Percentiles rank a stretch among this genome's conserved stretches.
Evolutionary conservation across 306 rosid species (phyloP).

Genomic region (Benincasa hispida): DNA sequence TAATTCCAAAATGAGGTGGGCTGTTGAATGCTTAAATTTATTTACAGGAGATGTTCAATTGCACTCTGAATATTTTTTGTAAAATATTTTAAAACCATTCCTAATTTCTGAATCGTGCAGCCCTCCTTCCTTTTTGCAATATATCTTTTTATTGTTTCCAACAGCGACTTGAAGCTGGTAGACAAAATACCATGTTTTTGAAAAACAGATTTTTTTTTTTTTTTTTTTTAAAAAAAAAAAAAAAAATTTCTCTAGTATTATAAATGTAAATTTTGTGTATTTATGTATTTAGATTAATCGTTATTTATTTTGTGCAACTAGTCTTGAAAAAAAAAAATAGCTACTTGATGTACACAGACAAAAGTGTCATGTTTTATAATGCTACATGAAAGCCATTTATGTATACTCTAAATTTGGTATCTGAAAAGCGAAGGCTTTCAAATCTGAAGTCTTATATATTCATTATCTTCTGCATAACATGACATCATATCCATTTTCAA

Average conservation of each 20-base stretch:
- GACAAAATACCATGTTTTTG: constrained; percentile 1
- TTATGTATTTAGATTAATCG: background rate
- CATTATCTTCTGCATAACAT: background rate
- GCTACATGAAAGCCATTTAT: background rate
- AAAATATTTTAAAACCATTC: background rate
- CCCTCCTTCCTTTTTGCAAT: background rate
- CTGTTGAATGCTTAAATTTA: background rate
- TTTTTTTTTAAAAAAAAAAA: too few species aligned
- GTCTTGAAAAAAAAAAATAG: background rate
- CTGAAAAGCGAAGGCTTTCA: background rate
- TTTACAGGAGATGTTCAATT: background rate
- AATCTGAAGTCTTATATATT: background rate
- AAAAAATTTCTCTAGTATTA: background rate
- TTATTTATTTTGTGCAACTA: background rate
- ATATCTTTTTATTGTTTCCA: background rate
- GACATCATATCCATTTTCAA: background rate
- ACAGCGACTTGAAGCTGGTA: background rate
- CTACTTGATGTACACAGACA: background rate
- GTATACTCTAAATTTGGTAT: background rate
- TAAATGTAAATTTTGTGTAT: background rate
- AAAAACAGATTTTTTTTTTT: too few species aligned
- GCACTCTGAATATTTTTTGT: background rate
- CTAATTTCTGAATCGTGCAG: background rate
- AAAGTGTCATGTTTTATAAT: background rate
- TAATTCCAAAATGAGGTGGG: background rate